Evolutionary conservation across 106 monocot genomes (phyloP), one percentile per base, ranked within the genome.

Genomic region (Vanilla planifolia): DNA sequence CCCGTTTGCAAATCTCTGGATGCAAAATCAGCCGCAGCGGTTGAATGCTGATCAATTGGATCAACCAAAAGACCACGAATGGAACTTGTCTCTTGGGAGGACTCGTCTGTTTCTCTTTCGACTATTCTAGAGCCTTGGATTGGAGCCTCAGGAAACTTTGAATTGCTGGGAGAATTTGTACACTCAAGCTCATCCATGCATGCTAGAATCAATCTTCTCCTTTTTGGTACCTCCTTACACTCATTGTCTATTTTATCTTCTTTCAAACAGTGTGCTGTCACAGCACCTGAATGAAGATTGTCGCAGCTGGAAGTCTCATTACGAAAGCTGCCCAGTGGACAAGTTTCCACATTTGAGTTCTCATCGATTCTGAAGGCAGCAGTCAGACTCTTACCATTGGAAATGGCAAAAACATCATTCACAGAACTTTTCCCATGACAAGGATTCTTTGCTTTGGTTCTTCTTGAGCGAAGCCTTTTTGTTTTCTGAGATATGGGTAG

Each of bases 291-390:
- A 20, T n/a, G 7, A 8, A 20, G 17, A 21, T n/a, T 47, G 17
- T 19, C 46, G 8, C 46, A 47, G 7, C n/a, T 20, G 3, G 46
- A 47, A 25, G 23, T 48, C 48, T 25, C 13, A 6, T 48, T 48
- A 23, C 3, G 25, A 48, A n/a, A n/a, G n/a, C n/a, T n/a, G 24
- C 6, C 24, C 11, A 23, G 46, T 46, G n/a, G 48, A 23, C 30
- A 52, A 29, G 4, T 52, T 20, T 35, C 21, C 57, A 57, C 17
- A 57, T 9, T 35, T 35, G 57, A 57, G n/a, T n/a, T n/a, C n/a
- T n/a, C n/a, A 36, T 16, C 33, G 35, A 35, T 20, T 21, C 16
- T 21, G 20, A 21, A 8, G 20, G 13, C 15, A 57, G 35, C 6
- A 35, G n/a, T 8, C 19, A 21, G 34, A 33, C 16, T n/a, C 35